Conservation (phyloP, 257 asterid genomes). For the Prunella vulgaris region DNA sequence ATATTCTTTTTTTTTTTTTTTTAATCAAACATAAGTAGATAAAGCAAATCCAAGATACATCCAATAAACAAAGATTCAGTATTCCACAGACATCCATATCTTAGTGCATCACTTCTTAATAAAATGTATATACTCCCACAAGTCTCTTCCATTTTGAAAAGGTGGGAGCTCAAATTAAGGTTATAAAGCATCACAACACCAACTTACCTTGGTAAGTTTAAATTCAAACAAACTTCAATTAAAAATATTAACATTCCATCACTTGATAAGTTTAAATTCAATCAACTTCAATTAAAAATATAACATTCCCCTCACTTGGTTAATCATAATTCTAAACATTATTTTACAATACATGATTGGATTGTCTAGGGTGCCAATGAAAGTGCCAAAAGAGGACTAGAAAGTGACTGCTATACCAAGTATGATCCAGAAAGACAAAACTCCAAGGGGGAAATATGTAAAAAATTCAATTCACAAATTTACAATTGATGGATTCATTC, state of each 20-base stretch:
- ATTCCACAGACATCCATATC: not conserved
- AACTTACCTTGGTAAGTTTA: not conserved
- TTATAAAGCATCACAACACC: not conserved
- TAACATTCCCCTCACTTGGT: not conserved
- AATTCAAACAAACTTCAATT: not conserved
- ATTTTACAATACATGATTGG: not conserved
- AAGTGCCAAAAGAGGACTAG: slow-evolving; percentile 12
- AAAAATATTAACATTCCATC: not conserved
- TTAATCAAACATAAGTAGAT: no score
- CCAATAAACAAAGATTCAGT: not conserved
- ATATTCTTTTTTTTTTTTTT: no score
- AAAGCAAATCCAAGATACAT: no score
- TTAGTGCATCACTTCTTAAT: not conserved
- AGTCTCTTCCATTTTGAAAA: not conserved
- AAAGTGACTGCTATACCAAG: not conserved
- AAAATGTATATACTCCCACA: not conserved
- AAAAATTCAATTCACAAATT: slow-evolving; percentile 10
- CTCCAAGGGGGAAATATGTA: not conserved
- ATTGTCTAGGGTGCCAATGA: not conserved
- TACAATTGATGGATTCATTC: slow-evolving; percentile 21
- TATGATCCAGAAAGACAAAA: slow-evolving; percentile 11
- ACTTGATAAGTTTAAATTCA: not conserved
- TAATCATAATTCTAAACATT: not conserved
- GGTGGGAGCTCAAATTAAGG: not conserved
- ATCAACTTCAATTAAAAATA: not conserved